Conservation (phyloP, 2,329 filamentous ascomycete genomes). For the Chalara sp. region DNA sequence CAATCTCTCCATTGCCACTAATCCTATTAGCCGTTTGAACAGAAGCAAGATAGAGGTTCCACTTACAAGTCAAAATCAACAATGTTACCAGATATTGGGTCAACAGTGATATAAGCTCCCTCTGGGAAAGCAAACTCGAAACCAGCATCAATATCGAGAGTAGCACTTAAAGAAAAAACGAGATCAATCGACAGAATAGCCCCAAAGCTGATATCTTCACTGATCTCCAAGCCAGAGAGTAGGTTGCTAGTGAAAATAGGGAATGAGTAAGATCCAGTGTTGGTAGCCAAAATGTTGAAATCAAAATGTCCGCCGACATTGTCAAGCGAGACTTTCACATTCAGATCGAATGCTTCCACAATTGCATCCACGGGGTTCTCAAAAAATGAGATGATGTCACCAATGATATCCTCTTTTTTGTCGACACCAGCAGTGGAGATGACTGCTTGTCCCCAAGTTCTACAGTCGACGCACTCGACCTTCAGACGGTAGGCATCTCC, state of each 20-base stretch:
- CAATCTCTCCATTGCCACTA: constrained; percentile 10
- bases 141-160: constrained; percentile 15
- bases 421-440: constrained; percentile 16
- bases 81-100: constrained; percentile 16
- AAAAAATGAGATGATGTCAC: constrained; percentile 12
- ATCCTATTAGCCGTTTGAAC: constrained; percentile 1
- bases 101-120: constrained; percentile 17
- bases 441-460: constrained; percentile 17
- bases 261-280: constrained; percentile 12
- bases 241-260: constrained; percentile 13
- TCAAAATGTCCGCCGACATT: constrained; percentile 17
- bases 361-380: constrained; percentile 12
- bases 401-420: constrained; percentile 9
- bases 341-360: constrained; percentile 10
- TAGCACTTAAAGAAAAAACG: constrained; percentile 15
- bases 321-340: constrained; percentile 14
- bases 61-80: constrained; percentile 15
- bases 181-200: constrained; percentile 17
- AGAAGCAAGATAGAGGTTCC: neutral
- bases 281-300: constrained; percentile 12
- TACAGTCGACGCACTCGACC: constrained; percentile 16
- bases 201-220: constrained; percentile 14
- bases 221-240: constrained; percentile 9
- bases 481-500: constrained; percentile 4
- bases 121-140: constrained; percentile 20